Conservation (phyloP, 1,284 basidiomycete genomes). For the Puccinia coronata region DNA sequence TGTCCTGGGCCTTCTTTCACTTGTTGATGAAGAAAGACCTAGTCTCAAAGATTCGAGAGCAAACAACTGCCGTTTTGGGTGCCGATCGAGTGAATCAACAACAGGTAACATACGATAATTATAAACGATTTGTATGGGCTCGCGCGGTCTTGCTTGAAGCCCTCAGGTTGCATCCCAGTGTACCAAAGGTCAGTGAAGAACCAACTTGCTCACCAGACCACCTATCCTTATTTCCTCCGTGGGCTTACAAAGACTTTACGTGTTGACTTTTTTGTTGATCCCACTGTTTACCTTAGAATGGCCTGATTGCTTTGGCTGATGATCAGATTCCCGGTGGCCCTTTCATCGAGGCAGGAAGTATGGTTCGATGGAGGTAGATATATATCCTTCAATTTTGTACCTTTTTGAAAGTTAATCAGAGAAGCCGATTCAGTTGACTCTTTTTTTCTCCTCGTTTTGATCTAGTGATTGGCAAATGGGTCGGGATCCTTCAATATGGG, state of each 20-base stretch:
- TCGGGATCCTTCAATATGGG: conserved; percentile 51
- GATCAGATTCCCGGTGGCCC: conserved; percentile 35
- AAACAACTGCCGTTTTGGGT: not conserved
- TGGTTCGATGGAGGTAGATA: conserved; percentile 28
- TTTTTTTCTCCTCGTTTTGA: too few species aligned
- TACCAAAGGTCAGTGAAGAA: conserved; percentile 37
- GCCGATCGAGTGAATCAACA: not conserved
- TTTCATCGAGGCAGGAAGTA: conserved; percentile 8
- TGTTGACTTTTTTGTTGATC: too few species aligned
- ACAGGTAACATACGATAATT: conserved; percentile 35
- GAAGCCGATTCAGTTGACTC: too few species aligned
- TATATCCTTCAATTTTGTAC: not conserved
- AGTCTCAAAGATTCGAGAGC: conserved; percentile 9
- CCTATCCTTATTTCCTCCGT: too few species aligned
- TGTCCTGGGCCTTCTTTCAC: conserved; percentile 33
- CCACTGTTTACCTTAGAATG: conserved; percentile 8
- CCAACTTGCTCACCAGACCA: too few species aligned
- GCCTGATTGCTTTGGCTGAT: conserved; percentile 6
- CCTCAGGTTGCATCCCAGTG: conserved; percentile 51
- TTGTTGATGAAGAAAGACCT: conserved; percentile 4
- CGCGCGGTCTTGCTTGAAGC: conserved; percentile 52
- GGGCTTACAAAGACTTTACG: too few species aligned
- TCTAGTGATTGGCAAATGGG: conserved; percentile 51
- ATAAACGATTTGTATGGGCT: conserved; percentile 43
- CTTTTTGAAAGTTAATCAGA: too few species aligned